Evolutionary conservation across 2,329 filamentous ascomycete species (phyloP), one percentile per base, ranked within the genome.

Genomic region (Neodidymelliopsis sp.): DNA sequence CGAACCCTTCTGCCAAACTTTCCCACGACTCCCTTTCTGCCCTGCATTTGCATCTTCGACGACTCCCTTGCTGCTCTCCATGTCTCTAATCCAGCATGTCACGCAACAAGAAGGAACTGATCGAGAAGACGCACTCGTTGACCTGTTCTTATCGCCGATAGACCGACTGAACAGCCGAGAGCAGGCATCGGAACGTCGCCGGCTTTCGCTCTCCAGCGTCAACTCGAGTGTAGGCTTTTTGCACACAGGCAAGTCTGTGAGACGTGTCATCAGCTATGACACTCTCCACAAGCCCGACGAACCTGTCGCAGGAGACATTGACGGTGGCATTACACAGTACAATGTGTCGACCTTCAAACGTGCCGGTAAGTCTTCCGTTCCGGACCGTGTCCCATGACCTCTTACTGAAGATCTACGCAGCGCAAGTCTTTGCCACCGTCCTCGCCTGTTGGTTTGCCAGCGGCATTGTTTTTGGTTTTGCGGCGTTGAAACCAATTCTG

Each of bases 81-180:
- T 81, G 79, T 81, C 79, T 62, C 70, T 81, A 41, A 71, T 79
- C 49, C 79, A 81, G 63, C 79, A 80, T 64, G 78, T 81, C 46
- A 77, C 77, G 36, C 71, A 73, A 40, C 72, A 78, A 60, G 78
- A 81, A 62, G 79, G 79, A 54, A 70, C 70, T 35, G 79, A 81
- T 59, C 71, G 76, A 49, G 74, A 79, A 33, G 70, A 72, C 56
- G 69, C 69, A 3, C 57, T 72, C 25, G 64, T 68, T 42, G 67
- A 71, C 46, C 56, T 72, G 30, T 70, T 71, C 36, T 55, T 72
- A 15, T 61, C 67, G 41, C 67, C 67, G 34, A 59, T 71, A 53
- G 66, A 71, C 39, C 69, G 69, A 27, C 57, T 63, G 18, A 35
- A 48, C 28, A 67, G 62, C 41, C 59, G 63, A 51, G 63, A 69